Conservation (phyloP, 139 green algal genomes). For the Volvox reticuliferus region DNA sequence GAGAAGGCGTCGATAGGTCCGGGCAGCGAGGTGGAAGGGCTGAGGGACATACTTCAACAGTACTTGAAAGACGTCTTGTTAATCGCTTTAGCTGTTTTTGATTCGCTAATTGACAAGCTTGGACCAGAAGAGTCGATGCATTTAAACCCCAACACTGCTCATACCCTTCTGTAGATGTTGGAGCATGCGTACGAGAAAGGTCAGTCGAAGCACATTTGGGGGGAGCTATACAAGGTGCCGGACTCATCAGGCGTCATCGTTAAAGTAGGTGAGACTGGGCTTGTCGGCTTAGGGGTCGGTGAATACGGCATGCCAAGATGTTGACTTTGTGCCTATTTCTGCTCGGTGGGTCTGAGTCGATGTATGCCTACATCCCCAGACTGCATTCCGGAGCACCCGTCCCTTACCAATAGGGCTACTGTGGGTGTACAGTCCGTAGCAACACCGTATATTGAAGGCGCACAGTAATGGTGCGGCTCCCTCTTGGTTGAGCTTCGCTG, state of each 20-base stretch:
- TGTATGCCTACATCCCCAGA: constrained; percentile 40
- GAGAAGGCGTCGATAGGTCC: neutral
- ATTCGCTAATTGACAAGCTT: no score
- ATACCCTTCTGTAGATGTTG: constrained; percentile 3
- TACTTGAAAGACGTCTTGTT: no score
- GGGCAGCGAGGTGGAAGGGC: neutral
- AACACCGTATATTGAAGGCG: constrained; percentile 70
- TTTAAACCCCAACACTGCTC: no score
- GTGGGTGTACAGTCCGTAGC: constrained; percentile 64
- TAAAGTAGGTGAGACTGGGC: constrained; percentile 71
- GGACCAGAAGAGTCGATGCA: no score
- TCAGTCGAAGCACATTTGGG: constrained; percentile 98
- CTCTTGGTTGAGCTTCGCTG: constrained; percentile 39
- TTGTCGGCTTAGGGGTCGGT: no score
- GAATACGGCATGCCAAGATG: no score
- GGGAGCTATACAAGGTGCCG: constrained; percentile 99
- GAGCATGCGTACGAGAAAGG: constrained; percentile 80
- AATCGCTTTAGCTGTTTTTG: no score
- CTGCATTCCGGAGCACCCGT: constrained; percentile 27
- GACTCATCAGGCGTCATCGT: constrained; percentile 97
- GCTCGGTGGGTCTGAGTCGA: constrained; percentile 42
- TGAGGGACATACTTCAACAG: constrained; percentile 19
- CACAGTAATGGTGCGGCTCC: neutral
- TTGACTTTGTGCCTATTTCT: no score
- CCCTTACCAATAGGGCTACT: neutral